Percentiles rank a stretch among this genome's conserved stretches.
These are phyloP conservation scores for Lepraria neglecta DNA, from an alignment of 495 filamentous ascomycete species.

Conservation along the genomic window DNA sequence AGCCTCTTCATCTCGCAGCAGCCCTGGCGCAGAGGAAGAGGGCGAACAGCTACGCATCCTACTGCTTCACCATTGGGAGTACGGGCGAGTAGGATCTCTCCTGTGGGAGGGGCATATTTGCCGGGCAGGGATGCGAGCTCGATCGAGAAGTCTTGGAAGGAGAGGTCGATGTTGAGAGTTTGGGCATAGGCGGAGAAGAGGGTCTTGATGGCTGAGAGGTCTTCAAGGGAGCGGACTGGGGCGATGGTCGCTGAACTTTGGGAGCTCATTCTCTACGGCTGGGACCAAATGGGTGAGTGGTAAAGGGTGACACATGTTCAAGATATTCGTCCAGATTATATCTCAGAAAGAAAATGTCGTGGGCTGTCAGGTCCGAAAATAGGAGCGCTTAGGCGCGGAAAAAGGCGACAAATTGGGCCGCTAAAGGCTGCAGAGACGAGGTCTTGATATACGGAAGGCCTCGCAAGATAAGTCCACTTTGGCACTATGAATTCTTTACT, in stretches of 20 bases:
- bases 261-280: background rate
- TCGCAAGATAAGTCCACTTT: no score
- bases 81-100: conserved; percentile 45
- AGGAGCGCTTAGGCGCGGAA: no score
- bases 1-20: conserved; percentile 58
- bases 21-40: conserved; percentile 21
- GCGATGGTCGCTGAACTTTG: conserved; percentile 21
- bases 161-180: conserved; percentile 49
- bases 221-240: conserved; percentile 33
- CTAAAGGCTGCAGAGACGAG: no score
- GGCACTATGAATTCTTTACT: no score
- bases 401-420: no score
- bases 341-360: no score
- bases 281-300: background rate
- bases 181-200: conserved; percentile 51
- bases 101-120: conserved; percentile 44
- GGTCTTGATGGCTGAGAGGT: conserved; percentile 31
- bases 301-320: background rate
- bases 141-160: conserved; percentile 49
- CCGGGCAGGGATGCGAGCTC: conserved; percentile 51
- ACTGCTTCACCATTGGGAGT: conserved; percentile 30
- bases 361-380: no score
- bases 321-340: no score
- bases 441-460: no score
- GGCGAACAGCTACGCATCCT: conserved; percentile 48